A percentile compares a stretch with the other conserved stretches of the same genome.
Evolutionary conservation across 192 early-diverging fungal species (phyloP).

Genomic region (Coemansia reversa): DNA sequence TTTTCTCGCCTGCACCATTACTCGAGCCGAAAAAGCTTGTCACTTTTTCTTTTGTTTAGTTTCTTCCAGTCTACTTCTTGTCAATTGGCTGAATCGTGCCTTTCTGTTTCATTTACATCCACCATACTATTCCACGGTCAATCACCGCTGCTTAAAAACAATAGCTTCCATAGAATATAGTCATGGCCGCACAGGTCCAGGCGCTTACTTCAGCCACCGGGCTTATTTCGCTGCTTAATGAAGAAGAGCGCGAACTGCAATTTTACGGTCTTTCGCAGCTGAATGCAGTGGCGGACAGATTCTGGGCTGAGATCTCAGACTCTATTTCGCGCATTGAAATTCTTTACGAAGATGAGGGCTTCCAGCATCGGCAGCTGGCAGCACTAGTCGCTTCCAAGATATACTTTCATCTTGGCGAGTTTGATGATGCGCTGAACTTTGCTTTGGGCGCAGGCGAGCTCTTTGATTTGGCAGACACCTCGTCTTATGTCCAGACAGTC

Average conservation of each 20-base stretch:
- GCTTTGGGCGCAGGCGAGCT: constrained; percentile 89
- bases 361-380: constrained; percentile 83
- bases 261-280: constrained; percentile 92
- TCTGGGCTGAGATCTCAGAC: constrained; percentile 99
- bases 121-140: neutral
- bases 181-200: constrained; percentile 39
- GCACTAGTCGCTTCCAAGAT: constrained; percentile 98
- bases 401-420: constrained; percentile 95
- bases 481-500: constrained; percentile 92
- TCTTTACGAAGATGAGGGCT: constrained; percentile 88
- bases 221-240: constrained; percentile 91
- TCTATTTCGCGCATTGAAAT: constrained; percentile 78
- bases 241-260: constrained; percentile 86
- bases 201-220: constrained; percentile 61
- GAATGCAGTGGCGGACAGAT: constrained; percentile 83
- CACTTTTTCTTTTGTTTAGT: constrained; percentile 3
- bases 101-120: neutral
- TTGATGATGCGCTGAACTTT: constrained; percentile 93
- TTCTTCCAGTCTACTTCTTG: neutral
- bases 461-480: constrained; percentile 79
- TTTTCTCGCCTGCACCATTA: neutral
- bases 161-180: neutral
- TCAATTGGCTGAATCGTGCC: neutral
- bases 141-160: neutral
- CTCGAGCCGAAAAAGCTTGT: neutral